Conservation (phyloP, 2,329 filamentous ascomycete genomes). For the Aspergillus japonicus region DNA sequence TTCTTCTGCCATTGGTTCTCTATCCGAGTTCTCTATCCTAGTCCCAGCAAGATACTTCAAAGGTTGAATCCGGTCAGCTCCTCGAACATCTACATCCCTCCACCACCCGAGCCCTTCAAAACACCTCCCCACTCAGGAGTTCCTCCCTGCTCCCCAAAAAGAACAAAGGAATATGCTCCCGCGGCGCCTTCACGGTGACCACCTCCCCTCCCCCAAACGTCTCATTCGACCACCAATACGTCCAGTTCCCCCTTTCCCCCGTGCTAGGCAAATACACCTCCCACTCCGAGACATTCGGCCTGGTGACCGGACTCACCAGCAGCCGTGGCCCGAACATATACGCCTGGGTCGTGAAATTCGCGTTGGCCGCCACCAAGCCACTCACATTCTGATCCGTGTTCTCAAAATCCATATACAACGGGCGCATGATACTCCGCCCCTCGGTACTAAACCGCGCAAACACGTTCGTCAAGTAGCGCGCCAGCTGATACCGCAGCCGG, state of each 20-base stretch:
- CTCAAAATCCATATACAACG: conserved; percentile 42
- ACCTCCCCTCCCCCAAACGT: conserved; percentile 40
- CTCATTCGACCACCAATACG: conserved; percentile 43
- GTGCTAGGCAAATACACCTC: conserved; percentile 37
- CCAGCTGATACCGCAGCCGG: conserved; percentile 53
- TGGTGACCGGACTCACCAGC: conserved; percentile 38
- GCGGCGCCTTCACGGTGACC: conserved; percentile 37
- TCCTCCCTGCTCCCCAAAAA: conserved; percentile 66
- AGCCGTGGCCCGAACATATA: conserved; percentile 42
- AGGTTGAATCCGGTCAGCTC: no score
- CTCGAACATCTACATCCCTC: no score
- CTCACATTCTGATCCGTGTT: conserved; percentile 25
- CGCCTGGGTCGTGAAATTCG: conserved; percentile 38
- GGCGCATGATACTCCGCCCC: conserved; percentile 39
- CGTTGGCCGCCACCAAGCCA: conserved; percentile 26
- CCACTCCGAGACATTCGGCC: conserved; percentile 38
- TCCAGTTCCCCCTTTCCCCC: conserved; percentile 31
- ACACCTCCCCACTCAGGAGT: conserved; percentile 58
- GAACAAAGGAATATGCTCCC: conserved; percentile 36
- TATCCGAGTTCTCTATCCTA: no score
- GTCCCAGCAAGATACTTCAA: no score
- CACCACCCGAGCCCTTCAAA: background rate
- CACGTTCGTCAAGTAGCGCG: conserved; percentile 30
- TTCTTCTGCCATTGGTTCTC: no score
- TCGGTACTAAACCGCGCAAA: conserved; percentile 35